Evolutionary conservation across 345 rosid species (phyloP).

Genomic region (Noccaea caerulescens): DNA sequence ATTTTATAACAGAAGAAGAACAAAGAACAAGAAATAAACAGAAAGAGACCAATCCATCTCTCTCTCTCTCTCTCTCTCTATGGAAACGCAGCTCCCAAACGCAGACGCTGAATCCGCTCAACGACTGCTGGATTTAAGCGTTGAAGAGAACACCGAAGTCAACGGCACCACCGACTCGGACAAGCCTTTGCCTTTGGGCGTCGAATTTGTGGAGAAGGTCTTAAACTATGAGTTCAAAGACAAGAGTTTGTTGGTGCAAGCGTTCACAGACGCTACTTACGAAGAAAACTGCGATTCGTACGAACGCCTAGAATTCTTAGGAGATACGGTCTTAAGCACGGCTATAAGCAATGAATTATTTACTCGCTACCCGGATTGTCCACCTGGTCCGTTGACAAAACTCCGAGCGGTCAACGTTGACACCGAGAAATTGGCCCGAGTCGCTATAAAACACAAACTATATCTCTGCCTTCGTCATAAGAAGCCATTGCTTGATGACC

Average conservation of each 20-base stretch:
- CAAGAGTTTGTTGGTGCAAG: slow-evolving; percentile 54
- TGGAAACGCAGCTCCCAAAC: slow-evolving; percentile 13
- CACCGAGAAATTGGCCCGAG: slow-evolving; percentile 71
- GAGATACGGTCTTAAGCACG: slow-evolving; percentile 57
- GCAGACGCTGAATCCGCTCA: slow-evolving; percentile 10
- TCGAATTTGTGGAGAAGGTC: slow-evolving; percentile 52
- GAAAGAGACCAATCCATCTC: neutral
- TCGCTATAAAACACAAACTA: slow-evolving; percentile 54
- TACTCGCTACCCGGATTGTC: slow-evolving; percentile 45
- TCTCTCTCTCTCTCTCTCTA: slow-evolving; percentile 17
- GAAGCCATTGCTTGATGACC: slow-evolving; percentile 58
- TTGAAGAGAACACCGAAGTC: neutral
- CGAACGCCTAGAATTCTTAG: slow-evolving; percentile 57
- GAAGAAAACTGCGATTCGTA: slow-evolving; percentile 40
- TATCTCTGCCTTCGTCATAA: slow-evolving; percentile 59
- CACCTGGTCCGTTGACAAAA: slow-evolving; percentile 59
- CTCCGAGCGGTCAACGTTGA: slow-evolving; percentile 73
- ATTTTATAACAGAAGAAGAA: neutral
- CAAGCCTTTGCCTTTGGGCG: slow-evolving; percentile 32
- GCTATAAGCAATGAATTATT: slow-evolving; percentile 48
- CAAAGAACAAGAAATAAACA: slow-evolving; percentile 12
- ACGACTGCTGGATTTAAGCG: neutral
- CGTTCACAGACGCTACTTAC: slow-evolving; percentile 55
- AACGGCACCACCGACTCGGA: slow-evolving; percentile 10
- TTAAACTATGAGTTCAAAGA: slow-evolving; percentile 53